A percentile compares a stretch with the other conserved stretches of the same genome.
Conservation (phyloP, 352 stramenopile species). For the Globisporangium lucens region DNA sequence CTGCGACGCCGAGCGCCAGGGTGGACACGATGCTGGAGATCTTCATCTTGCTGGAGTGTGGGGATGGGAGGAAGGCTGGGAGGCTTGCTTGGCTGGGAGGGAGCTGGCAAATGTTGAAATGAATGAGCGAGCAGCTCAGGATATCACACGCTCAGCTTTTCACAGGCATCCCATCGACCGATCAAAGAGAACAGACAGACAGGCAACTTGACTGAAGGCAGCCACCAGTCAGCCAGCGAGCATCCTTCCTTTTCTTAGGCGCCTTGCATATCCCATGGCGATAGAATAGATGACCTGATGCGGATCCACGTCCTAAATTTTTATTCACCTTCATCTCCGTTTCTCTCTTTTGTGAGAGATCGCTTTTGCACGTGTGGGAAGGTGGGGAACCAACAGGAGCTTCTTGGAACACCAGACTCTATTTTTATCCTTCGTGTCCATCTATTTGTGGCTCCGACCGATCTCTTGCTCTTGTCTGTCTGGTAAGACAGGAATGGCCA, state of each 20-base stretch:
- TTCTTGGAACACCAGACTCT: background rate
- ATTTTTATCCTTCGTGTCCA: background rate
- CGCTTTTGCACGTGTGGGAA: background rate
- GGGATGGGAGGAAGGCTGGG: background rate
- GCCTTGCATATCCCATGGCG: background rate
- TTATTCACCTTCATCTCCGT: background rate
- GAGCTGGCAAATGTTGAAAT: conserved; percentile 3
- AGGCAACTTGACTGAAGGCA: background rate
- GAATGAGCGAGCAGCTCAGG: background rate
- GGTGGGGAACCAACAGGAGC: background rate
- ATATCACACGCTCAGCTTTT: background rate
- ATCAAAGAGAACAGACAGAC: background rate
- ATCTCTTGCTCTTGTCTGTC: background rate
- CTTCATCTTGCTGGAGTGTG: conserved; percentile 13
- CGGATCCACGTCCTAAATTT: background rate
- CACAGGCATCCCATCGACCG: background rate
- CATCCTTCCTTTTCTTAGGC: background rate
- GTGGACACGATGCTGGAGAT: conserved; percentile 12
- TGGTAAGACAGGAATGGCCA: too few relatives aligned
- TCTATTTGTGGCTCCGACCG: background rate
- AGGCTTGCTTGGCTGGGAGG: background rate
- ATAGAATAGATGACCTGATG: background rate
- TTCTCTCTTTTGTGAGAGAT: background rate
- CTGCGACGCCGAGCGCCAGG: conserved; percentile 6
- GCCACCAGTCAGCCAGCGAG: too few relatives aligned